Evolutionary conservation across 208 protist genomes (phyloP).

Genomic region (Lotmaria passim): DNA sequence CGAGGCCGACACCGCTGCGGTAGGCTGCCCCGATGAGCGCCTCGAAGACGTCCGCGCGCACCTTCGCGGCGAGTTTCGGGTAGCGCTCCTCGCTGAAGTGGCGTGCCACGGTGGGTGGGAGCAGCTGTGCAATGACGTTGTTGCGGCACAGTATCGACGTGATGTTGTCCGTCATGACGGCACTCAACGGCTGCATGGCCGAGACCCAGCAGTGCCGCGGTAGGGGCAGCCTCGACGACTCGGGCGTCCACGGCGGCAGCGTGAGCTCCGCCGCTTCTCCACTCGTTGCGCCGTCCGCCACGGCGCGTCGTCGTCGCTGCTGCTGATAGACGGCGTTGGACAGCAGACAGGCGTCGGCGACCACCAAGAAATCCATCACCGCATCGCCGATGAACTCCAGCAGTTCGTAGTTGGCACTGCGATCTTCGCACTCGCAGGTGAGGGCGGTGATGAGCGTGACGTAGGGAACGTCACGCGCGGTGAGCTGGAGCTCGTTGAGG

Average conservation of each 20-base stretch:
- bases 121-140: constrained; percentile 49
- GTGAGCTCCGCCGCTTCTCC: background rate
- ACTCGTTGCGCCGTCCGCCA: background rate
- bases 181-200: background rate
- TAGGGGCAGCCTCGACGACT: constrained; percentile 4
- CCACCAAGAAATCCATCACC: constrained; percentile 69
- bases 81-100: constrained; percentile 37
- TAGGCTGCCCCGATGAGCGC: constrained; percentile 68
- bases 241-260: constrained; percentile 1
- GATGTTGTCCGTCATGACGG: constrained; percentile 22
- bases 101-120: constrained; percentile 38
- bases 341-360: constrained; percentile 40
- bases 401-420: constrained; percentile 58
- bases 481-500: constrained; percentile 24
- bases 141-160: constrained; percentile 47
- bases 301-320: background rate
- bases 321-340: constrained; percentile 11
- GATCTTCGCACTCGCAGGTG: constrained; percentile 63
- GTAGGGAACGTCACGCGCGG: constrained; percentile 14
- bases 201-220: constrained; percentile 17
- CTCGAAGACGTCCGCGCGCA: constrained; percentile 73
- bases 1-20: constrained; percentile 40
- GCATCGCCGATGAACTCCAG: constrained; percentile 76
- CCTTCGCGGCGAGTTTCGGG: constrained; percentile 34
- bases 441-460: constrained; percentile 35